These are phyloP conservation scores for Trichosporon ovoides DNA, from an alignment of 1,284 basidiomycete species.

Conservation along the genomic window DNA sequence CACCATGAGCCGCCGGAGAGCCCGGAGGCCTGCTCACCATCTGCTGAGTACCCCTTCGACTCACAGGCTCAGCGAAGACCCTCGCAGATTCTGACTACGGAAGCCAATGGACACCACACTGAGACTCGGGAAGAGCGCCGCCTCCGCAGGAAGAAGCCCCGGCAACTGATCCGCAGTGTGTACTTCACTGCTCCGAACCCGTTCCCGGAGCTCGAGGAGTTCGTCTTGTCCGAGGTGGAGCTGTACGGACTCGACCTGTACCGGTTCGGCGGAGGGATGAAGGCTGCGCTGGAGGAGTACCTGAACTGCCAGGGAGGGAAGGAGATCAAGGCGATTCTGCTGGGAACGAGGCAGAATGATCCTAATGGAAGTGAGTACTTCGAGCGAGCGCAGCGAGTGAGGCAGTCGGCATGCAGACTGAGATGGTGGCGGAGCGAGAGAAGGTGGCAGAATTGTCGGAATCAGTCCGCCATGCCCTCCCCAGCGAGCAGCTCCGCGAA, in stretches of 20 bases:
- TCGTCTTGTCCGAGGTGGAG: conserved; percentile 63
- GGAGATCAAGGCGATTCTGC: conserved; percentile 68
- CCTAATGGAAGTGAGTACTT: conserved; percentile 77
- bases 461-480: no score
- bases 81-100: no score
- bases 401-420: no score
- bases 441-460: background rate
- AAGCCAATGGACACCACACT: no score
- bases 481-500: no score
- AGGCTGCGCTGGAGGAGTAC: conserved; percentile 69
- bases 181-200: conserved; percentile 89
- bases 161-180: conserved; percentile 64
- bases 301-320: conserved; percentile 51
- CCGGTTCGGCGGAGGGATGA: conserved; percentile 74
- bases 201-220: conserved; percentile 75
- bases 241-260: conserved; percentile 78
- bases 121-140: conserved; percentile 23
- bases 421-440: background rate
- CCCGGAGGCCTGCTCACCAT: conserved; percentile 24
- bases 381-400: background rate
- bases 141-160: conserved; percentile 15
- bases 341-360: conserved; percentile 82
- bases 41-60: no score
- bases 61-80: no score
- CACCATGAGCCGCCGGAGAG: conserved; percentile 25